Evolutionary conservation across 192 early-diverging fungal genomes (phyloP).

Genomic region (Coemansia sp.): DNA sequence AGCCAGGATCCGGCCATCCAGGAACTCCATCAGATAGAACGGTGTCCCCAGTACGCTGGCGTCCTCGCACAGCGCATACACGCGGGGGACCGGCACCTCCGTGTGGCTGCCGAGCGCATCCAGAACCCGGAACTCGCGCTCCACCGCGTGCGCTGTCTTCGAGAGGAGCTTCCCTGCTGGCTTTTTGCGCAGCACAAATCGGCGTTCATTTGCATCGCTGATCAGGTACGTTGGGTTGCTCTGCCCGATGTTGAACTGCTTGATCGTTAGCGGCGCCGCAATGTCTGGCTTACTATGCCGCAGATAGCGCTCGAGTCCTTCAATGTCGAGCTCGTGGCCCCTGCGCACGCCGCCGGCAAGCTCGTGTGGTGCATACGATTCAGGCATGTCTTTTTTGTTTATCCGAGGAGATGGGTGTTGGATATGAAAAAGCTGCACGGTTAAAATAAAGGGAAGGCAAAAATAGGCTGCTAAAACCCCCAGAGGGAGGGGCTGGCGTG

Average conservation of each 20-base stretch:
- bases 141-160: constrained; percentile 88
- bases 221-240: constrained; percentile 95
- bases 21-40: constrained; percentile 97
- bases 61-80: constrained; percentile 89
- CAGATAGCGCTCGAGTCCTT: constrained; percentile 66
- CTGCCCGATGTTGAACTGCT: constrained; percentile 91
- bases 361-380: constrained; percentile 6
- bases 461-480: too few relatives aligned
- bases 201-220: constrained; percentile 64
- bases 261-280: constrained; percentile 65
- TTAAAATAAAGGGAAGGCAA: too few relatives aligned
- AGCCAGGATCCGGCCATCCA: constrained; percentile 85
- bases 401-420: not conserved
- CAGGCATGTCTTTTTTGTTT: not conserved
- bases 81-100: constrained; percentile 86
- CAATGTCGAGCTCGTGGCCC: constrained; percentile 65
- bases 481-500: too few relatives aligned
- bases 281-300: constrained; percentile 56
- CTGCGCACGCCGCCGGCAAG: constrained; percentile 39
- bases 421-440: not conserved
- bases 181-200: constrained; percentile 89
- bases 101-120: constrained; percentile 72
- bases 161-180: constrained; percentile 85
- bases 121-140: constrained; percentile 86
- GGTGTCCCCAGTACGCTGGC: constrained; percentile 81